These are phyloP conservation scores for Vaccinium darrowii DNA, from an alignment of 148 eudicot species.

Conservation along the genomic window DNA sequence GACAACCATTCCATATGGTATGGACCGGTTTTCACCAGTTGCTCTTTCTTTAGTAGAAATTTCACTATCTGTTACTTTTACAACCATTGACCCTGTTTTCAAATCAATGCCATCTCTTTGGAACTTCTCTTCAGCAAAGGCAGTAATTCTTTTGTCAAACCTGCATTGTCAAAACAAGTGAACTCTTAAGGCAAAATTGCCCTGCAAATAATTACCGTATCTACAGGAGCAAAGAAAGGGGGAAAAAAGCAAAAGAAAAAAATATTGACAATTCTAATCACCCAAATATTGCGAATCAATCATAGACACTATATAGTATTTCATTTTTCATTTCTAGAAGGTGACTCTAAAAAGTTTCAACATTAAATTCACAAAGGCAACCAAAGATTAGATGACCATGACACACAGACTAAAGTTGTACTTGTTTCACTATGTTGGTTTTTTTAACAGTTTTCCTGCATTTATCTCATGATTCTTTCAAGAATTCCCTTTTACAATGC, in stretches of 20 bases:
- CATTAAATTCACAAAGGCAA: not conserved
- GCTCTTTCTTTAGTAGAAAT: slow-evolving; percentile 26
- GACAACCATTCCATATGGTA: slow-evolving; percentile 32
- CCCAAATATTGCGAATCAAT: not conserved
- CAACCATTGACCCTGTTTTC: slow-evolving; percentile 29
- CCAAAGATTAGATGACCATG: not conserved
- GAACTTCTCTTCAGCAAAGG: slow-evolving; percentile 26
- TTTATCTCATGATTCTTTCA: not conserved
- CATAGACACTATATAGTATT: not conserved
- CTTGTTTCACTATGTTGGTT: not conserved
- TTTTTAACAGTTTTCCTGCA: not conserved
- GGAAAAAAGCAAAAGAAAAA: not conserved
- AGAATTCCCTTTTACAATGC: not conserved
- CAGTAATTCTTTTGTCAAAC: slow-evolving; percentile 35
- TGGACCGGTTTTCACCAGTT: slow-evolving; percentile 18
- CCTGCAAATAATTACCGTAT: not conserved
- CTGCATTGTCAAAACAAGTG: slow-evolving; percentile 10
- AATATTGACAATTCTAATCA: not conserved
- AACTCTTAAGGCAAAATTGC: not conserved
- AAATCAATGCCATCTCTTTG: slow-evolving; percentile 30
- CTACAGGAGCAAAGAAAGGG: not conserved
- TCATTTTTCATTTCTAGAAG: not conserved
- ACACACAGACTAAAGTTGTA: not conserved
- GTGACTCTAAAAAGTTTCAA: not conserved
- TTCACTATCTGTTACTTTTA: slow-evolving; percentile 25